Percentiles rank a stretch among this genome's conserved stretches.
Evolutionary conservation across 495 filamentous ascomycete genomes (phyloP).

Genomic region (Trypethelium eluteriae): DNA sequence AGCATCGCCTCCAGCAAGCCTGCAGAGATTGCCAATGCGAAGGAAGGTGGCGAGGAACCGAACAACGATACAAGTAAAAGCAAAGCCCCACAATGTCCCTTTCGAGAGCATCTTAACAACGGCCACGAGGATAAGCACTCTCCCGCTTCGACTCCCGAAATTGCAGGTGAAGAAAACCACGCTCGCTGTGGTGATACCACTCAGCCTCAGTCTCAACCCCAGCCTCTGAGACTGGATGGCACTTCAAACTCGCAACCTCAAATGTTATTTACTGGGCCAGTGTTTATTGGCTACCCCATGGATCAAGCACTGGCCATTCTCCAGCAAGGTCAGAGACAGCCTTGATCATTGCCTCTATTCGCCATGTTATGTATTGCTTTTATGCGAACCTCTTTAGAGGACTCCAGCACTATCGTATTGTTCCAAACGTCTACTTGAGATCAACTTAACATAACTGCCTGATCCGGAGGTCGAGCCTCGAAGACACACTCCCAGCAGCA

Average conservation of each 20-base stretch:
- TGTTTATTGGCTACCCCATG: conserved; percentile 80
- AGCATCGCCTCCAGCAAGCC: conserved; percentile 34
- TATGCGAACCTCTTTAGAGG: too few relatives aligned
- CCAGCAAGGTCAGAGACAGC: conserved; percentile 38
- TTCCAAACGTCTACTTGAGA: too few relatives aligned
- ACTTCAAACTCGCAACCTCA: conserved; percentile 39
- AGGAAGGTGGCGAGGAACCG: neutral
- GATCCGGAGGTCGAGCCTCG: too few relatives aligned
- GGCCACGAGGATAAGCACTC: conserved; percentile 29
- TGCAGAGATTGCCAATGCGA: conserved; percentile 11
- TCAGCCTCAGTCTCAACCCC: conserved; percentile 14
- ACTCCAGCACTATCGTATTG: too few relatives aligned
- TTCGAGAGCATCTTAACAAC: conserved; percentile 30
- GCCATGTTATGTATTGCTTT: too few relatives aligned
- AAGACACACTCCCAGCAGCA: too few relatives aligned
- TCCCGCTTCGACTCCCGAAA: neutral
- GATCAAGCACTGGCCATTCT: conserved; percentile 68
- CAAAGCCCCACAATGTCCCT: neutral
- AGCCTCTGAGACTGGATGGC: conserved; percentile 19
- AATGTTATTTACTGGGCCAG: conserved; percentile 76
- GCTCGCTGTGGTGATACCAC: conserved; percentile 14
- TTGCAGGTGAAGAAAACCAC: neutral
- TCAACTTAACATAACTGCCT: too few relatives aligned
- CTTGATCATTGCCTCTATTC: neutral
- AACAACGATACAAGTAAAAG: neutral